These are phyloP conservation scores for Podospora pseudoanserina DNA, from an alignment of 495 filamentous ascomycete species.

Conservation along the genomic window DNA sequence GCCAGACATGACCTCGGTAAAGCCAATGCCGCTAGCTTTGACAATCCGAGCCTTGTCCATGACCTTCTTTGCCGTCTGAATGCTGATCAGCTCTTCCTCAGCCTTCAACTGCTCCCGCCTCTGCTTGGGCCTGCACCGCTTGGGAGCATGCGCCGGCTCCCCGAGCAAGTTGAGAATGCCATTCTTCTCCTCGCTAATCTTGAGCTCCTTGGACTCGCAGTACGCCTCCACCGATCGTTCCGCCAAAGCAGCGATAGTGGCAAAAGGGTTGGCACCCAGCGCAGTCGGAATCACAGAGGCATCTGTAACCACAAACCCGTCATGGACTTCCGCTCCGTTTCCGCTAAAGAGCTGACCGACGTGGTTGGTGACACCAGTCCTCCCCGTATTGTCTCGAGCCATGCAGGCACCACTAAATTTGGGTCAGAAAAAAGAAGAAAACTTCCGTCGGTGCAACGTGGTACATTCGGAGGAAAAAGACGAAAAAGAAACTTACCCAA, in stretches of 20 bases:
- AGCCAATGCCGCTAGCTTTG: slow-evolving; percentile 50
- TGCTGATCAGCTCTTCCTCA: slow-evolving; percentile 33
- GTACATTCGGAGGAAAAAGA: neutral
- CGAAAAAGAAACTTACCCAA: slow-evolving; percentile 44
- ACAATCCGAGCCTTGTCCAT: slow-evolving; percentile 42
- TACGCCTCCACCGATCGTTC: slow-evolving; percentile 57
- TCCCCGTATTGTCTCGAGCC: slow-evolving; percentile 54
- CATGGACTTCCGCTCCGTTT: slow-evolving; percentile 45
- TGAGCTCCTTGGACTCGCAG: slow-evolving; percentile 36
- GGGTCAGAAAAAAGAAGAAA: slow-evolving; percentile 10
- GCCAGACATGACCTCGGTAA: slow-evolving; percentile 63
- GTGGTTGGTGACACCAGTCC: slow-evolving; percentile 61
- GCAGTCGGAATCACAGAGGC: slow-evolving; percentile 60
- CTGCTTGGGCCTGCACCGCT: slow-evolving; percentile 12
- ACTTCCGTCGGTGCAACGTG: slow-evolving; percentile 14
- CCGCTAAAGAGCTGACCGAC: slow-evolving; percentile 58
- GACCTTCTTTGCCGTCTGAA: slow-evolving; percentile 36
- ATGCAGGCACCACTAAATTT: slow-evolving; percentile 55
- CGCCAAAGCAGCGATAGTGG: slow-evolving; percentile 64
- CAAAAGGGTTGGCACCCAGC: slow-evolving; percentile 67
- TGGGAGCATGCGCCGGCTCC: slow-evolving; percentile 33
- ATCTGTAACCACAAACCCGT: slow-evolving; percentile 61
- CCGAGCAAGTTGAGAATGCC: slow-evolving; percentile 46
- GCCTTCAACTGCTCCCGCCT: slow-evolving; percentile 15
- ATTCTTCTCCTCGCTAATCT: slow-evolving; percentile 53